Evolutionary conservation across 108 stramenopile genomes (phyloP).

Genomic region (Cyclotella atomus): DNA sequence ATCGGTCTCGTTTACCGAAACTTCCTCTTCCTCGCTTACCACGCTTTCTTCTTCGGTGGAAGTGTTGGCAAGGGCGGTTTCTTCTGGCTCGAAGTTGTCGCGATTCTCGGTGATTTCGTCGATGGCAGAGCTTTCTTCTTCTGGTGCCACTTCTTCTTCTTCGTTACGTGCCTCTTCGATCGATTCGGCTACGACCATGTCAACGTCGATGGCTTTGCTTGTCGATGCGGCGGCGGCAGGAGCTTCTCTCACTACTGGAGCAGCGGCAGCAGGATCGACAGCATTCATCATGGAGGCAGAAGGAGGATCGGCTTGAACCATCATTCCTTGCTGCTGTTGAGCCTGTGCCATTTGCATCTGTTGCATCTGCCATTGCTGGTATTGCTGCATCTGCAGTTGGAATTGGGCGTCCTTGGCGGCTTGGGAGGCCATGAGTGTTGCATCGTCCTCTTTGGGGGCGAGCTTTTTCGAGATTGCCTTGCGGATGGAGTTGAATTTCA

Average conservation of each 20-base stretch:
- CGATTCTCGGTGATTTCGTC: background rate
- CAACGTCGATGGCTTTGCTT: background rate
- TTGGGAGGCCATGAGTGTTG: background rate
- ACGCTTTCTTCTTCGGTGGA: background rate
- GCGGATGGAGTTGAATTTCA: conserved; percentile 3
- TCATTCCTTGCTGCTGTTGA: background rate
- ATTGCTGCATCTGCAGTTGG: conserved; percentile 5
- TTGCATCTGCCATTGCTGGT: conserved; percentile 1
- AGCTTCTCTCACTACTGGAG: no score
- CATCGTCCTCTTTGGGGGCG: background rate
- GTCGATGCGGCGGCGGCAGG: no score
- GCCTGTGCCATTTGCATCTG: background rate
- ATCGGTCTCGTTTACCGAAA: no score
- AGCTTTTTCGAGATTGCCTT: background rate
- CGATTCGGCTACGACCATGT: background rate
- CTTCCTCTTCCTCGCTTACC: background rate
- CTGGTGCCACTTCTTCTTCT: background rate
- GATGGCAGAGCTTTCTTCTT: background rate
- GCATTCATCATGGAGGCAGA: background rate
- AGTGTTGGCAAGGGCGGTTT: background rate
- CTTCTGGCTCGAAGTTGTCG: background rate
- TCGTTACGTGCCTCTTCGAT: background rate
- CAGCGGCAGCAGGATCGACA: background rate
- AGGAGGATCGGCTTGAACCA: background rate
- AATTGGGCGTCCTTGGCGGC: background rate